Percentiles rank a stretch among this genome's conserved stretches.
phyloP scores from a whole-genome alignment of 2,329 filamentous ascomycete species.

The Colletotrichum sidae region DNA sequence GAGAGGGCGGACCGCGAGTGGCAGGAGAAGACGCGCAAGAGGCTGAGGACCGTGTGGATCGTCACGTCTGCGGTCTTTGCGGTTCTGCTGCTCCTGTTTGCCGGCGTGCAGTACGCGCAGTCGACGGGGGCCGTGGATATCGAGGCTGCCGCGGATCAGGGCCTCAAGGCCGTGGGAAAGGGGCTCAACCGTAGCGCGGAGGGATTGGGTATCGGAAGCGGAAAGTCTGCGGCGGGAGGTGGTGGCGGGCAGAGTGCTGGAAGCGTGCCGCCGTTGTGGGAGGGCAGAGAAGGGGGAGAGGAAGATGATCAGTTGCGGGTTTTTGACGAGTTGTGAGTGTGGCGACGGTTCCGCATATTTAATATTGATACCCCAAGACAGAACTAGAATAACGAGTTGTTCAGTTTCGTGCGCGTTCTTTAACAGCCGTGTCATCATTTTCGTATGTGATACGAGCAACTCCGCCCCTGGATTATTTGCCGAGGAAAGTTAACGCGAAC shows the following conservation, averaged over 20 bases:
- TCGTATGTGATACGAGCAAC: no score
- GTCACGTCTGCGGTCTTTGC: conserved; percentile 63
- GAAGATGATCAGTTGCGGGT: conserved; percentile 53
- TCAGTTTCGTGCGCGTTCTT: no score
- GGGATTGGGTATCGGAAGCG: background rate
- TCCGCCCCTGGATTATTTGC: no score
- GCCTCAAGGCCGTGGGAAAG: conserved; percentile 6
- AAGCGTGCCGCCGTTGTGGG: conserved; percentile 37
- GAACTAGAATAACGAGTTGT: background rate
- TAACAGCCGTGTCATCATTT: no score
- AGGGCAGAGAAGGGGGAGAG: conserved; percentile 41
- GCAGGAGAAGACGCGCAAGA: conserved; percentile 74
- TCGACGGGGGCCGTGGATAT: conserved; percentile 10
- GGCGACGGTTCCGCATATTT: background rate
- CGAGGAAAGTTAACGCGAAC: no score
- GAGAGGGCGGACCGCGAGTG: conserved; percentile 75
- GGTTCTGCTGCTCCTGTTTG: conserved; percentile 58
- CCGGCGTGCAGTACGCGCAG: conserved; percentile 48
- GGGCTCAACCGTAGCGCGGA: conserved; percentile 15
- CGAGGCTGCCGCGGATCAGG: conserved; percentile 6
- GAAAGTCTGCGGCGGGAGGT: background rate
- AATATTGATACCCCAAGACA: conserved; percentile 25
- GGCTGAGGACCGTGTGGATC: conserved; percentile 73
- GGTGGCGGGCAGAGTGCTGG: conserved; percentile 33
- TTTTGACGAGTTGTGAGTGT: conserved; percentile 59